Conservation (phyloP, 345 rosid genomes). For the Pugionium dolabratum region DNA sequence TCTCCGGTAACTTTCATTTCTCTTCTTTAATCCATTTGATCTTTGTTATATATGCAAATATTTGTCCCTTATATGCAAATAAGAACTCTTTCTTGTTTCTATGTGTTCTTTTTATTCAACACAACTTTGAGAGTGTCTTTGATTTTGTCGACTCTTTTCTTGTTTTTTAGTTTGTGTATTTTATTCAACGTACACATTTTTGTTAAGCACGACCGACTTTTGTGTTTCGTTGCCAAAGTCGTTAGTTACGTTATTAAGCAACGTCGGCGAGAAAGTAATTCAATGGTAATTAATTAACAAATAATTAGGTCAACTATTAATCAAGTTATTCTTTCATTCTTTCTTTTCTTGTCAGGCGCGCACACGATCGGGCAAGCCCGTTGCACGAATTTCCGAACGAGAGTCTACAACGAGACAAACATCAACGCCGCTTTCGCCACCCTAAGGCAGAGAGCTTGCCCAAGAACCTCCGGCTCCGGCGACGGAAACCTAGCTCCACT, state of each 20-base stretch:
- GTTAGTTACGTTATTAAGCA: neutral
- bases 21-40: neutral
- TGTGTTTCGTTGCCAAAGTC: neutral
- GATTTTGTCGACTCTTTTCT: conserved; percentile 4
- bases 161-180: neutral
- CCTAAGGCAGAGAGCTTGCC: conserved; percentile 50
- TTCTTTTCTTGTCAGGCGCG: conserved; percentile 43
- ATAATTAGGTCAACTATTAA: conserved; percentile 4
- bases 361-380: conserved; percentile 85
- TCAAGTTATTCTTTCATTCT: neutral
- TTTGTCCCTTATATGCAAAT: neutral
- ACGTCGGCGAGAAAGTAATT: conserved; percentile 9
- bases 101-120: neutral
- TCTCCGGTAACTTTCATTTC: conserved; percentile 55
- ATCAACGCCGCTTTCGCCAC: conserved; percentile 62
- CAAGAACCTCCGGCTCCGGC: conserved; percentile 49
- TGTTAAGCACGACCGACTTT: conserved; percentile 30
- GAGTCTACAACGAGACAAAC: conserved; percentile 72
- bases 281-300: neutral
- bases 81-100: no score
- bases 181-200: conserved; percentile 22
- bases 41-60: neutral
- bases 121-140: conserved; percentile 21
- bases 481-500: conserved; percentile 72
- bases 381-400: conserved; percentile 61